Evolutionary conservation across 129 eudicot genomes (phyloP).

Genomic region (Pittosporum tobira): DNA sequence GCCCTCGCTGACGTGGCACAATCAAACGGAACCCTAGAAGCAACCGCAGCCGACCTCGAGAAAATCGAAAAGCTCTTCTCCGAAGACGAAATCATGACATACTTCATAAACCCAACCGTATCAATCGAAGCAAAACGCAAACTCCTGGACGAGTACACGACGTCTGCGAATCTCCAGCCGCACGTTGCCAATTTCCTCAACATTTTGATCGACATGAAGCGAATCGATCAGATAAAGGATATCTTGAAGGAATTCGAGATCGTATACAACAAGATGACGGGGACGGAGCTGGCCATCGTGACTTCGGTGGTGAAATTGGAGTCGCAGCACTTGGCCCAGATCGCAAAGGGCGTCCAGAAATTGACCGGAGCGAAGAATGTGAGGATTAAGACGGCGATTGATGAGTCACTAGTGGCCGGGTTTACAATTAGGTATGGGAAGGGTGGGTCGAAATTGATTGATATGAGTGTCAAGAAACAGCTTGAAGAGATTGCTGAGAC

Average conservation of each 20-base stretch:
- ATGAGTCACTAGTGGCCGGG: slow-evolving; percentile 72
- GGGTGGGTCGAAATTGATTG: slow-evolving; percentile 67
- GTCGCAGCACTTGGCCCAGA: slow-evolving; percentile 65
- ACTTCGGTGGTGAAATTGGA: slow-evolving; percentile 71
- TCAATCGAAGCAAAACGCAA: slow-evolving; percentile 35
- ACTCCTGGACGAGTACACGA: slow-evolving; percentile 43
- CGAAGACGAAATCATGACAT: slow-evolving; percentile 18
- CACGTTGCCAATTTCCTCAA: slow-evolving; percentile 61
- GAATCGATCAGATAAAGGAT: slow-evolving; percentile 55
- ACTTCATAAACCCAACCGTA: slow-evolving; percentile 53
- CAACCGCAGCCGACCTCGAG: slow-evolving; percentile 44
- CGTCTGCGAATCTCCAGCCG: slow-evolving; percentile 32
- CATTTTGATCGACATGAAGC: slow-evolving; percentile 44
- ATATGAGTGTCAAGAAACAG: slow-evolving; percentile 87
- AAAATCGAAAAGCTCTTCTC: slow-evolving; percentile 42
- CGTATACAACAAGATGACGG: slow-evolving; percentile 43
- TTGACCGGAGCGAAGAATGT: slow-evolving; percentile 73
- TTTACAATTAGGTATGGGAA: slow-evolving; percentile 67
- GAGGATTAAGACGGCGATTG: slow-evolving; percentile 67
- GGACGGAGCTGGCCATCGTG: slow-evolving; percentile 64
- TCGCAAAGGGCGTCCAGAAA: slow-evolving; percentile 73
- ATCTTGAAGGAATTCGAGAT: slow-evolving; percentile 66
- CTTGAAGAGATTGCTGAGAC: slow-evolving; percentile 76
- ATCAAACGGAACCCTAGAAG: slow-evolving; percentile 48
- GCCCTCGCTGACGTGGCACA: slow-evolving; percentile 69